Conservation (phyloP, 495 filamentous ascomycete genomes). For the Trichoderma virens region DNA sequence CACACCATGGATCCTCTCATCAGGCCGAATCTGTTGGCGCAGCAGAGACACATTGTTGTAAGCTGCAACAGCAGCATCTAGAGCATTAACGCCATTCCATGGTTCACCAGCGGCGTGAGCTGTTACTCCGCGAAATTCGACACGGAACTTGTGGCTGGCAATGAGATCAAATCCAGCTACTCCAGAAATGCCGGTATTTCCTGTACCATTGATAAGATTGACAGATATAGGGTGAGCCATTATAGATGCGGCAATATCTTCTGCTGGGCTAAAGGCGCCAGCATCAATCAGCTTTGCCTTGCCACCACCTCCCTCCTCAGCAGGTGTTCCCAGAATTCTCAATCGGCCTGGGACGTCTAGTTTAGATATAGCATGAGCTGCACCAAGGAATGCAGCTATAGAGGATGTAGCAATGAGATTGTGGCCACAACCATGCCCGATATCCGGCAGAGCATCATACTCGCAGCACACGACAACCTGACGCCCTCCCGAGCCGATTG, state of each 20-base stretch:
- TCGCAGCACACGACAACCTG: slow-evolving; percentile 51
- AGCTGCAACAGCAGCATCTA: slow-evolving; percentile 52
- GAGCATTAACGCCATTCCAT: slow-evolving; percentile 57
- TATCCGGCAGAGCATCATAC: slow-evolving; percentile 41
- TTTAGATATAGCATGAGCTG: slow-evolving; percentile 42
- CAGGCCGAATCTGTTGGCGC: slow-evolving; percentile 48
- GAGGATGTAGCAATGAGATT: slow-evolving; percentile 61
- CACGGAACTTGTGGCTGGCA: slow-evolving; percentile 44
- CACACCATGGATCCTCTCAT: slow-evolving; percentile 27
- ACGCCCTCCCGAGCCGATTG: slow-evolving; percentile 41
- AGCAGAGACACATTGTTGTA: slow-evolving; percentile 57
- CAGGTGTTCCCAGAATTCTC: slow-evolving; percentile 59
- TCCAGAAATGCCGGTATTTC: neutral
- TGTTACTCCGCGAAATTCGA: slow-evolving; percentile 39
- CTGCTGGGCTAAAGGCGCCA: slow-evolving; percentile 35
- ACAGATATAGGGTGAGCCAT: slow-evolving; percentile 48
- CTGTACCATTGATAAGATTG: slow-evolving; percentile 17
- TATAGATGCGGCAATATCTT: slow-evolving; percentile 36
- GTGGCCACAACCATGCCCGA: slow-evolving; percentile 50
- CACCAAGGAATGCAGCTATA: slow-evolving; percentile 50
- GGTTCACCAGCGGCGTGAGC: slow-evolving; percentile 54
- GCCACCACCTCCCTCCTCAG: slow-evolving; percentile 52
- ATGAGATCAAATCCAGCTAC: slow-evolving; percentile 30
- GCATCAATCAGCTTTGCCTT: slow-evolving; percentile 43
- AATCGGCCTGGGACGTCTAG: slow-evolving; percentile 46